Evolutionary conservation across 2,329 filamentous ascomycete species (phyloP).

Genomic region (Beauveria caledonica): DNA sequence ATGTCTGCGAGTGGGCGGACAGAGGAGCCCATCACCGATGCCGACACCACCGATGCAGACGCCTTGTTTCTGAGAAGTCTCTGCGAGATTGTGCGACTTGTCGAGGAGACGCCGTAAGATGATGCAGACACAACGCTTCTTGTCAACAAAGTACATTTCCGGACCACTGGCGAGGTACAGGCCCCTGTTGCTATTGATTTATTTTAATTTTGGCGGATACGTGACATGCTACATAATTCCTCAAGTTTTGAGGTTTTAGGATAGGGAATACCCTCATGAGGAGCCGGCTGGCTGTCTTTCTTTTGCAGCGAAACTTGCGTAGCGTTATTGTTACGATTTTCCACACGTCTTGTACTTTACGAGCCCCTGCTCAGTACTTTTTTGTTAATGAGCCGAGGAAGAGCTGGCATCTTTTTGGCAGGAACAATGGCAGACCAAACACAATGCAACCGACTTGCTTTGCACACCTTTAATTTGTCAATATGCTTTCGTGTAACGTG

Average conservation of each 20-base stretch:
- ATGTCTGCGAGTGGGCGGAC: conserved; percentile 23
- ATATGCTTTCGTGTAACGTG: neutral
- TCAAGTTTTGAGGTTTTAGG: neutral
- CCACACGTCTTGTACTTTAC: neutral
- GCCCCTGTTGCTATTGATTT: too few relatives aligned
- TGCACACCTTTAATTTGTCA: neutral
- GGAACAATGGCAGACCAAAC: neutral
- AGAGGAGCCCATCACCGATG: conserved; percentile 23
- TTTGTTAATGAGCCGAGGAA: neutral
- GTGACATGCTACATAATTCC: neutral
- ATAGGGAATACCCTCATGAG: conserved; percentile 2
- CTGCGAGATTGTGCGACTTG: conserved; percentile 34
- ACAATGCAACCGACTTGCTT: neutral
- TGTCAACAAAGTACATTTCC: too few relatives aligned
- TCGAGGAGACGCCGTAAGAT: conserved; percentile 22
- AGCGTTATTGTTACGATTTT: neutral
- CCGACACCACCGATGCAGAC: conserved; percentile 25
- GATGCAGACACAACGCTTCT: neutral
- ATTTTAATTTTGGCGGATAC: too few relatives aligned
- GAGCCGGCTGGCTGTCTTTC: neutral
- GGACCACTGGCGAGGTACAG: too few relatives aligned
- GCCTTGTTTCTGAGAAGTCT: conserved; percentile 31
- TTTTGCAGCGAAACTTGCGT: neutral
- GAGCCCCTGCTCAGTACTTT: neutral
- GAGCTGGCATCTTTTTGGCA: neutral